A percentile compares a stretch with the other conserved stretches of the same genome.
phyloP scores from a whole-genome alignment of 2,329 filamentous ascomycete species.

The Westerdykella sp. region DNA sequence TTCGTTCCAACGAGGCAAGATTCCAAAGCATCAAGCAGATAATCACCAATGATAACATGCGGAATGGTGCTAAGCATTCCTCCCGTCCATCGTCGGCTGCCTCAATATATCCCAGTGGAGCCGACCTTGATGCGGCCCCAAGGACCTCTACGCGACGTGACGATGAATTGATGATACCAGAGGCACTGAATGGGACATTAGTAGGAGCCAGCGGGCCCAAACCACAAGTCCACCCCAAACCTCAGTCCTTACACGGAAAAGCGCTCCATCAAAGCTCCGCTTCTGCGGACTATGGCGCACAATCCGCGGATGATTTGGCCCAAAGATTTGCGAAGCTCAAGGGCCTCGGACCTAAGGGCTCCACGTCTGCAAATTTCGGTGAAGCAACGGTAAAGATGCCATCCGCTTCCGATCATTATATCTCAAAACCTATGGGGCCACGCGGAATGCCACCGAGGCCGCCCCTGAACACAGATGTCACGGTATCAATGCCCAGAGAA shows the following conservation, averaged over 20 bases:
- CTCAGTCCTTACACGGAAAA: slow-evolving; percentile 59
- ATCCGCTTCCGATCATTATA: slow-evolving; percentile 35
- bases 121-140: slow-evolving; percentile 2
- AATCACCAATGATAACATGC: slow-evolving; percentile 48
- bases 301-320: slow-evolving; percentile 24
- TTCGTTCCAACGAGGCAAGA: slow-evolving; percentile 36
- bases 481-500: slow-evolving; percentile 58
- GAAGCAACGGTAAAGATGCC: slow-evolving; percentile 38
- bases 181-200: slow-evolving; percentile 20
- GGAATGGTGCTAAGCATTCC: slow-evolving; percentile 48
- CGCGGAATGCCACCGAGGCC: slow-evolving; percentile 50
- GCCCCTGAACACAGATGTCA: slow-evolving; percentile 46
- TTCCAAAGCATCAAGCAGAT: slow-evolving; percentile 46
- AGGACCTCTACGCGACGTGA: slow-evolving; percentile 11
- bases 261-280: slow-evolving; percentile 40
- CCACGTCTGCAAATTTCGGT: slow-evolving; percentile 5
- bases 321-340: slow-evolving; percentile 36
- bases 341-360: slow-evolving; percentile 5
- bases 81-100: slow-evolving; percentile 10
- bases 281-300: slow-evolving; percentile 12
- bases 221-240: slow-evolving; percentile 57
- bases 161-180: slow-evolving; percentile 34
- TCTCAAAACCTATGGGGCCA: slow-evolving; percentile 41
- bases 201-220: slow-evolving; percentile 19
- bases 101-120: slow-evolving; percentile 3